Evolutionary conservation across 1,284 basidiomycete genomes (phyloP).

Genomic region (Fistulinella staudtii): DNA sequence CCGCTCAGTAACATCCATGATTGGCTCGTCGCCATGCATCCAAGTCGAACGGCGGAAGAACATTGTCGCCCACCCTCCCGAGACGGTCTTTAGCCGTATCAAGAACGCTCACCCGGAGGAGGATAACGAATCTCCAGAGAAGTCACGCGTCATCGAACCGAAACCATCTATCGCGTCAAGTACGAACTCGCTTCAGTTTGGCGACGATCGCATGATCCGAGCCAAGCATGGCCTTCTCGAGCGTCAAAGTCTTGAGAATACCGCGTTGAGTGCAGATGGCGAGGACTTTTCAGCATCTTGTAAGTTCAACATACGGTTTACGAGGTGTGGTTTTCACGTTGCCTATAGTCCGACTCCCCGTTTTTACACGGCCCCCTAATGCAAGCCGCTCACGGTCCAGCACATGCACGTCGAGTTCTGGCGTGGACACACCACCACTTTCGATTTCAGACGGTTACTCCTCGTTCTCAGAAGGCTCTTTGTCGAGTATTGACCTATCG

Average conservation of each 20-base stretch:
- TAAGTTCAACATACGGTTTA: conserved; percentile 34
- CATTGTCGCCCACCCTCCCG: conserved; percentile 34
- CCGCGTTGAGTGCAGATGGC: conserved; percentile 56
- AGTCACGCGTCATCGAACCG: conserved; percentile 44
- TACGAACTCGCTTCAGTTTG: conserved; percentile 53
- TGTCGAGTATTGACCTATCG: conserved; percentile 70
- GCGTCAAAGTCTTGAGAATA: conserved; percentile 65
- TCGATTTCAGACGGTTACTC: conserved; percentile 61
- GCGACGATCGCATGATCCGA: conserved; percentile 62
- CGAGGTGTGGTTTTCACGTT: conserved; percentile 3
- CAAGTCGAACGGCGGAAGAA: conserved; percentile 61
- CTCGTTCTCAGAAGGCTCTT: conserved; percentile 61
- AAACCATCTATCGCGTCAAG: conserved; percentile 63
- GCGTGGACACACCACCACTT: conserved; percentile 66
- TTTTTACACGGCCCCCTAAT: conserved; percentile 56
- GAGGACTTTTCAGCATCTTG: conserved; percentile 55
- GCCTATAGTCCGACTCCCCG: conserved; percentile 41
- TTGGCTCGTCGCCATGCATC: conserved; percentile 69
- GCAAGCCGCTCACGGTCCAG: conserved; percentile 60
- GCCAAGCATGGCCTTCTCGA: conserved; percentile 58
- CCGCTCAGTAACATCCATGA: conserved; percentile 57
- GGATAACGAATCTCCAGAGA: conserved; percentile 35
- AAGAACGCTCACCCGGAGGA: conserved; percentile 26
- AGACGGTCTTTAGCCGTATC: conserved; percentile 28
- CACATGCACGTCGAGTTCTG: conserved; percentile 56